Base-by-base conservation (phyloP, 352 stramenopile species). In the Pythium aphanidermatum region DNA sequence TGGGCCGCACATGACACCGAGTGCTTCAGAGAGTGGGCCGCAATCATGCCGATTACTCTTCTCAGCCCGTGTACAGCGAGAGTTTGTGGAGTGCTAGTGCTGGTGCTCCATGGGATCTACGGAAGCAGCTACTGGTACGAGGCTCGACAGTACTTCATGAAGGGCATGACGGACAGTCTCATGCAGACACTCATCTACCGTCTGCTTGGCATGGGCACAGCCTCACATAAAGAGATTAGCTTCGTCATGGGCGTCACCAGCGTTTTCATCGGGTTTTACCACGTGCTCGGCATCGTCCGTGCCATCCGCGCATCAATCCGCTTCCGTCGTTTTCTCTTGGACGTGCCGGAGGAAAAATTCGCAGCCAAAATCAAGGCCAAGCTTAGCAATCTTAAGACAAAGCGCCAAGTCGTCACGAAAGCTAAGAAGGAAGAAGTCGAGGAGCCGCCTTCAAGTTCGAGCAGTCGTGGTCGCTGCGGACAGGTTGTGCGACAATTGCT, bases 111-210 rank as follows among this genome's bases (percentile, higher is more conserved):
- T n/a, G n/a, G 11, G 11, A 6, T 23, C 4, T 34, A 55, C 38
- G 33, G 21, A 5, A 25, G 28, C 37, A 29, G 9, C 20, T 48
- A 55, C 25, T 14, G 31, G 29, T 48, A 48, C 24, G 47, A 55
- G 30, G 30, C 47, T 6, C 25, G 25, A 3, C 28, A 54, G 28
- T 46, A 46, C 36, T n/a, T 40, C 2, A 10, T 2, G 2, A 35
- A 54, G 28, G 30, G 28, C 11, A 10, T 14, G 20, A 16, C 43
- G 8, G 38, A 43, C 6, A 4, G 5, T 2, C 4, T 7, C 2
- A 5, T 34, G 0, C 36, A 47, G 20, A 47, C 13, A 3, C 30
- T 17, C 20, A 6, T 48, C 30, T 42, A 55, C 24, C 29, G 31
- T 1, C 30, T 48, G 29, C 29, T 55, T 7, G 47, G 47, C 13